These are phyloP conservation scores for Calvatia gigantea DNA, from an alignment of 768 basidiomycete species.

Conservation along the genomic window DNA sequence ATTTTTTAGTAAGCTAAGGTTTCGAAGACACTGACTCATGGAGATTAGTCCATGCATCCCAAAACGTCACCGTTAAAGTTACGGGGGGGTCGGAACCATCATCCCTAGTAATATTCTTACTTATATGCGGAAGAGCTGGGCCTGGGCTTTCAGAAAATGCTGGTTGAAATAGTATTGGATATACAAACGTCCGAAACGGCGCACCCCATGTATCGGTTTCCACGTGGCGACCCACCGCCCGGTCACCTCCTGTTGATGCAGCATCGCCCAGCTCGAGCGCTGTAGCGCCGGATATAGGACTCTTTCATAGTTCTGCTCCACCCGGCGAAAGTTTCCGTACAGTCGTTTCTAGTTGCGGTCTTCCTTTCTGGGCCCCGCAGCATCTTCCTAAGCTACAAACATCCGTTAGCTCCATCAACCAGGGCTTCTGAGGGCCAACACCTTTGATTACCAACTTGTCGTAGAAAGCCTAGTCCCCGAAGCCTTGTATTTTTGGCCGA, in stretches of 20 bases:
- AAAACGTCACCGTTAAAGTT: too few species aligned
- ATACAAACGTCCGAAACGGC: too few species aligned
- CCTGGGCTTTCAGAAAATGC: too few species aligned
- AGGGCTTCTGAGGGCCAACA: constrained; percentile 2
- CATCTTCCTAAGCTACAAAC: not conserved
- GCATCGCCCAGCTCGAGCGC: too few species aligned
- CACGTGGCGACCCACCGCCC: too few species aligned
- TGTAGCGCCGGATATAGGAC: not conserved
- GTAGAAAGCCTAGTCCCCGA: too few species aligned
- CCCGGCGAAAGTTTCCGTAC: not conserved
- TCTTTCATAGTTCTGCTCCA: not conserved
- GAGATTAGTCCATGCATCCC: constrained; percentile 3
- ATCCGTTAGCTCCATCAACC: not conserved
- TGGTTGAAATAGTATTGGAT: too few species aligned
- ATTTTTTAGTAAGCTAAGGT: not conserved
- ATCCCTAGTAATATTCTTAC: too few species aligned
- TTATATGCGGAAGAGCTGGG: too few species aligned
- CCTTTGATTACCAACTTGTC: not conserved
- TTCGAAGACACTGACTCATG: constrained; percentile 1
- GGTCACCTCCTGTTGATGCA: too few species aligned
- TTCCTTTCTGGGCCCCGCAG: not conserved
- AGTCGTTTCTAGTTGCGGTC: not conserved
- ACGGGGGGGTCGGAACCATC: too few species aligned
- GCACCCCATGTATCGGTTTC: too few species aligned
- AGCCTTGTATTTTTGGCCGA: not conserved